Conservation (phyloP, 1,284 basidiomycete species). For the Polyporus tsugae region DNA sequence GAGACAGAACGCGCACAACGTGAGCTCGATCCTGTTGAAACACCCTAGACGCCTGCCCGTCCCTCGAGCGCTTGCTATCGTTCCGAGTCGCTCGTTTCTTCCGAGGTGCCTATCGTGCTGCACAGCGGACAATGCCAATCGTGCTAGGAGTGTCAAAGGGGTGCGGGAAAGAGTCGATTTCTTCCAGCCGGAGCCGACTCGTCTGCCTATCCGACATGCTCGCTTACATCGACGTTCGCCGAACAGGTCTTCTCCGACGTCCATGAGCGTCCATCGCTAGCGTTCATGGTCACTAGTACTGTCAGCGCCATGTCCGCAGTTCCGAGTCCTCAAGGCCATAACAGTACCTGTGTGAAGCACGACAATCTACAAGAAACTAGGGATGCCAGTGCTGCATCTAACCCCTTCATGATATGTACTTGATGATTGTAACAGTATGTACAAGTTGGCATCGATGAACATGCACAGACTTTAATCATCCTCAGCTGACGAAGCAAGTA, state of each 20-base stretch:
- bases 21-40: slow-evolving; percentile 20
- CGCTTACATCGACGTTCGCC: background rate
- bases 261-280: background rate
- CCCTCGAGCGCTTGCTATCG: slow-evolving; percentile 20
- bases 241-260: background rate
- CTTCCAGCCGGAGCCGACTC: slow-evolving; percentile 8
- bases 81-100: background rate
- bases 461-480: background rate
- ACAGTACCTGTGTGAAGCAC: background rate
- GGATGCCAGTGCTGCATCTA: no score
- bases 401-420: no score
- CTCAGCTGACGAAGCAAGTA: background rate
- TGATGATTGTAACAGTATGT: no score
- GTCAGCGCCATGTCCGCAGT: background rate
- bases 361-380: no score
- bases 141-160: no score
- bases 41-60: slow-evolving; percentile 23
- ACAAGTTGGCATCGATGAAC: background rate
- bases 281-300: no score
- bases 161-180: slow-evolving; percentile 5
- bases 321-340: background rate
- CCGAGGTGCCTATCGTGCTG: background rate
- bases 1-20: slow-evolving; percentile 27
- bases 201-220: slow-evolving; percentile 4
- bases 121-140: slow-evolving; percentile 6